These are phyloP conservation scores for Bryoerythrophyllum caledonicum DNA, from an alignment of 225 moss, liverwort and hornwort species.

Conservation along the genomic window DNA sequence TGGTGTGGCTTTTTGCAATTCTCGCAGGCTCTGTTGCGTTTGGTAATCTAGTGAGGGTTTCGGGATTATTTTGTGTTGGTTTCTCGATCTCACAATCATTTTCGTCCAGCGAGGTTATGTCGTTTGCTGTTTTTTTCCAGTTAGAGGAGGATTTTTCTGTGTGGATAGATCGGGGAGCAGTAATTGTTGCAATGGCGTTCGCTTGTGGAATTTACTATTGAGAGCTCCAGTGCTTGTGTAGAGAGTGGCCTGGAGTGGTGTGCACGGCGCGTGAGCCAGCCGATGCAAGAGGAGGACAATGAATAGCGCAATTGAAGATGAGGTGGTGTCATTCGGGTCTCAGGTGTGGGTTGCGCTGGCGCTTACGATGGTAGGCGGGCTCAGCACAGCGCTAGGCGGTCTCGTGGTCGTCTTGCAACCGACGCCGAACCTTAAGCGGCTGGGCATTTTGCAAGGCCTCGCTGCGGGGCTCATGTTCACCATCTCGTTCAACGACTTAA, in stretches of 20 bases:
- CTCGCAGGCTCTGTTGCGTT: not conserved
- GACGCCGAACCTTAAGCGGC: slow-evolving; percentile 75
- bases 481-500: slow-evolving; percentile 92
- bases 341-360: slow-evolving; percentile 61
- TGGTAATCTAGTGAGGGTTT: not conserved
- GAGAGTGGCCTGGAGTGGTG: slow-evolving; percentile 15
- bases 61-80: not conserved
- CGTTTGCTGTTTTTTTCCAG: not conserved
- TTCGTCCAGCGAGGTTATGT: not conserved
- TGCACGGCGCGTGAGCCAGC: not conserved
- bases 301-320: slow-evolving; percentile 31
- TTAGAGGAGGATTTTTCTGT: not conserved
- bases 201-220: slow-evolving; percentile 3
- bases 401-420: slow-evolving; percentile 92
- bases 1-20: not conserved
- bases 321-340: slow-evolving; percentile 48
- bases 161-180: not conserved
- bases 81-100: not conserved
- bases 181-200: not conserved
- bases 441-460: slow-evolving; percentile 87
- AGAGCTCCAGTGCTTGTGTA: slow-evolving; percentile 2
- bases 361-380: slow-evolving; percentile 62
- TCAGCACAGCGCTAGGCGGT: slow-evolving; percentile 78
- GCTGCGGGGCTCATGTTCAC: slow-evolving; percentile 97
- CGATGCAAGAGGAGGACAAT: slow-evolving; percentile 29